phyloP scores from a whole-genome alignment of 805 yeast genomes.

The Candida koratica region DNA sequence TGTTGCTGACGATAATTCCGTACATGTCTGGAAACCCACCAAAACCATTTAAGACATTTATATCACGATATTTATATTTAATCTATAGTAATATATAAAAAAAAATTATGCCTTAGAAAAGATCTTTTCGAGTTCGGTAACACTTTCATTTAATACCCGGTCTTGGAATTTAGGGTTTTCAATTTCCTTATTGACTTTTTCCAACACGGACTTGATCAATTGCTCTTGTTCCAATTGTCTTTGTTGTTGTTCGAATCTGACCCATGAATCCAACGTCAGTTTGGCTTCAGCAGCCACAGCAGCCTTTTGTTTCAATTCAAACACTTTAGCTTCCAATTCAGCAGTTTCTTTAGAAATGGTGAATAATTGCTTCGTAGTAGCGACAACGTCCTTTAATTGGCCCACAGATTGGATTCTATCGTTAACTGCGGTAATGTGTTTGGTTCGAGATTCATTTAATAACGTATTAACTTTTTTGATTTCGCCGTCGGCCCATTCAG shows the following conservation, averaged over 20 bases:
- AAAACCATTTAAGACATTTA: neutral
- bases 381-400: constrained; percentile 86
- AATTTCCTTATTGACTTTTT: constrained; percentile 83
- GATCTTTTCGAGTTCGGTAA: constrained; percentile 85
- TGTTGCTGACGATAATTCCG: constrained; percentile 78
- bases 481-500: constrained; percentile 88
- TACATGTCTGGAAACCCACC: constrained; percentile 83
- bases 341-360: constrained; percentile 96
- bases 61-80: too few species aligned
- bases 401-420: constrained; percentile 85
- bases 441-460: constrained; percentile 81
- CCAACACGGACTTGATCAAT: constrained; percentile 78
- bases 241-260: constrained; percentile 93
- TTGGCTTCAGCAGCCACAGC: constrained; percentile 88
- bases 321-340: constrained; percentile 88
- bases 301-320: constrained; percentile 88
- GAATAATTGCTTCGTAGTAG: constrained; percentile 86
- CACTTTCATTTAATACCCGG: constrained; percentile 82
- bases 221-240: constrained; percentile 95
- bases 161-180: constrained; percentile 90
- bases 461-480: constrained; percentile 74
- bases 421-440: constrained; percentile 90
- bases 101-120: constrained; percentile 43
- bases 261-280: constrained; percentile 97
- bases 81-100: constrained; percentile 6